These are phyloP conservation scores for Syzygium oleosum DNA, from an alignment of 345 rosid genomes.

Conservation along the genomic window DNA sequence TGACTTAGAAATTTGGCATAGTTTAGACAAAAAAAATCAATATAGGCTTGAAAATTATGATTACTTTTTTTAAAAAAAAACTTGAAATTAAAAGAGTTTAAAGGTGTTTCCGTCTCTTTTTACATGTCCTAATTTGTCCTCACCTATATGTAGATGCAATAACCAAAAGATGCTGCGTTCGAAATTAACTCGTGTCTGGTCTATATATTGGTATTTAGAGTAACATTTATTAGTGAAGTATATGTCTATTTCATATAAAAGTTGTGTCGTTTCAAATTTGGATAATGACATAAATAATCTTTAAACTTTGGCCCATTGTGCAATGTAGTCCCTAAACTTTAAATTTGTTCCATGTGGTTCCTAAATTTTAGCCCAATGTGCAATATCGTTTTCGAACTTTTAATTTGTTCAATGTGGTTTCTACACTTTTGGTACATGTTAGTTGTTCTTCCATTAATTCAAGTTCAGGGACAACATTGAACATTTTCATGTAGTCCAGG, in stretches of 20 bases:
- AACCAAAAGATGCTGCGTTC: accelerated
- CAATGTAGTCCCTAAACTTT: accelerated
- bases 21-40: neutral
- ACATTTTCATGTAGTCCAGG: too few species aligned
- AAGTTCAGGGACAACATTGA: too few species aligned
- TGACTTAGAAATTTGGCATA: neutral
- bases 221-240: neutral
- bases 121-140: neutral
- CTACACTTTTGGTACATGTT: neutral
- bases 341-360: accelerated
- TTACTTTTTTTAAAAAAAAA: neutral
- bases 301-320: accelerated
- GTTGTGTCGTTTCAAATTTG: neutral
- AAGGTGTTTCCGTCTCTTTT: neutral
- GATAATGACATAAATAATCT: too few species aligned
- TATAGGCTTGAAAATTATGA: neutral
- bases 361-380: accelerated
- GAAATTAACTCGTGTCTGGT: neutral
- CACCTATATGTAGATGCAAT: neutral
- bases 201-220: neutral
- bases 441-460: accelerated
- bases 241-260: neutral
- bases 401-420: accelerated
- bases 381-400: accelerated
- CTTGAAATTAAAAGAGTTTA: neutral